Evolutionary conservation across 768 basidiomycete genomes (phyloP).

Genomic region (Xerocomus potaroensis): DNA sequence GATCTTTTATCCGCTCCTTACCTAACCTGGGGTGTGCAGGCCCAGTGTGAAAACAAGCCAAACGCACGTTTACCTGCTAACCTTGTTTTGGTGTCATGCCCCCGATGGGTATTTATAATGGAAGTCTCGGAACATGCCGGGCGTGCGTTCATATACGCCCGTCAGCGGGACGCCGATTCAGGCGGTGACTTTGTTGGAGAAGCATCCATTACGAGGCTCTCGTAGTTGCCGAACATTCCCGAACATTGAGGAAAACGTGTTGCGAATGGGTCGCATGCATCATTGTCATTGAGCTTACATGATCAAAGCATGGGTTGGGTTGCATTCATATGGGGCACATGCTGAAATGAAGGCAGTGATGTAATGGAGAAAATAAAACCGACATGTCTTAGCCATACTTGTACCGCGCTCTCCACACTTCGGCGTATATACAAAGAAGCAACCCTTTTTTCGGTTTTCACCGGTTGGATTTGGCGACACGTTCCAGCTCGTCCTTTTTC

Average conservation of each 20-base stretch:
- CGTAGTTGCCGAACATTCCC: not conserved
- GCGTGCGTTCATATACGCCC: not conserved
- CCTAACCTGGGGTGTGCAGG: too few species aligned
- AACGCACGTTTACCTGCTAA: too few species aligned
- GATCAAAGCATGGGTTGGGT: conserved; percentile 20
- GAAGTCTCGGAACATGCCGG: conserved; percentile 16
- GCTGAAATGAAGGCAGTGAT: conserved; percentile 7
- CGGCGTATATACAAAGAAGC: not conserved
- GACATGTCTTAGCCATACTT: conserved; percentile 22
- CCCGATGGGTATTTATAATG: too few species aligned
- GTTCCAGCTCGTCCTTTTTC: conserved; percentile 99
- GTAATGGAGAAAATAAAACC: conserved; percentile 15
- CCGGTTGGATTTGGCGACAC: conserved; percentile 99
- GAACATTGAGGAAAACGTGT: conserved; percentile 3
- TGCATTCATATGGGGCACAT: conserved; percentile 23
- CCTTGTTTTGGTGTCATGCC: conserved; percentile 3
- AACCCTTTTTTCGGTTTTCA: conserved; percentile 54
- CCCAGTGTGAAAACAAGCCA: too few species aligned
- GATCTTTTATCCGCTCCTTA: too few species aligned
- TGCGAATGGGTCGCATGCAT: conserved; percentile 6
- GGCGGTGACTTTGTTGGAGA: not conserved
- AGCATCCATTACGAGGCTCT: not conserved
- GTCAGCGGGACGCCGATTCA: not conserved
- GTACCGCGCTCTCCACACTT: conserved; percentile 12
- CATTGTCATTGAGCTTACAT: conserved; percentile 16